Evolutionary conservation across 148 eudicot species (phyloP).

Genomic region (Spergularia marina): DNA sequence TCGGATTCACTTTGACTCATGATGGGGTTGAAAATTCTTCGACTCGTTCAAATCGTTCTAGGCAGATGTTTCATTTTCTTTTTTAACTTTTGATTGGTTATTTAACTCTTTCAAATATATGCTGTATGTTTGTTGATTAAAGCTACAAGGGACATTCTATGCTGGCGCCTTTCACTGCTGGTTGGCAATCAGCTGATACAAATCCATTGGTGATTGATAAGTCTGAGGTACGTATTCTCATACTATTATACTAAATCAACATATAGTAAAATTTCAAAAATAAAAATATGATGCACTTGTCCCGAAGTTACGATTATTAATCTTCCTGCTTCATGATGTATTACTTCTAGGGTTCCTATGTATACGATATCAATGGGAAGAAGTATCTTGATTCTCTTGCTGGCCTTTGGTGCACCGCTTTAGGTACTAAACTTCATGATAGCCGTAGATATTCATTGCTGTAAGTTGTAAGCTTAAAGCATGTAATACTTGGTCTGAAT

Average conservation of each 20-base stretch:
- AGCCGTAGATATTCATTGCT: slow-evolving; percentile 3
- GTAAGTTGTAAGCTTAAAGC: slow-evolving; percentile 13
- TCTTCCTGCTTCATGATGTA: slow-evolving; percentile 5
- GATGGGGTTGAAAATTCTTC: not conserved
- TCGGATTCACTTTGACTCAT: not conserved
- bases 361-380: slow-evolving; percentile 69
- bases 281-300: not conserved
- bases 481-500: slow-evolving; percentile 17
- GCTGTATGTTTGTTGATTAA: slow-evolving; percentile 16
- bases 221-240: slow-evolving; percentile 60
- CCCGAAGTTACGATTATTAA: not conserved
- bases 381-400: slow-evolving; percentile 97
- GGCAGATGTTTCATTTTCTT: not conserved
- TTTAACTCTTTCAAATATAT: not conserved
- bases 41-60: not conserved
- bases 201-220: slow-evolving; percentile 77
- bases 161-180: slow-evolving; percentile 98
- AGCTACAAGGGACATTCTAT: slow-evolving; percentile 89
- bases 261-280: not conserved
- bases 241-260: not conserved
- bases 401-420: slow-evolving; percentile 90
- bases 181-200: slow-evolving; percentile 81
- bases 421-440: slow-evolving; percentile 49
- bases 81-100: not conserved
- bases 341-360: slow-evolving; percentile 69